Conservation (phyloP, 371 early-diverging fungal species). For the Phascolomyces articulosus region DNA sequence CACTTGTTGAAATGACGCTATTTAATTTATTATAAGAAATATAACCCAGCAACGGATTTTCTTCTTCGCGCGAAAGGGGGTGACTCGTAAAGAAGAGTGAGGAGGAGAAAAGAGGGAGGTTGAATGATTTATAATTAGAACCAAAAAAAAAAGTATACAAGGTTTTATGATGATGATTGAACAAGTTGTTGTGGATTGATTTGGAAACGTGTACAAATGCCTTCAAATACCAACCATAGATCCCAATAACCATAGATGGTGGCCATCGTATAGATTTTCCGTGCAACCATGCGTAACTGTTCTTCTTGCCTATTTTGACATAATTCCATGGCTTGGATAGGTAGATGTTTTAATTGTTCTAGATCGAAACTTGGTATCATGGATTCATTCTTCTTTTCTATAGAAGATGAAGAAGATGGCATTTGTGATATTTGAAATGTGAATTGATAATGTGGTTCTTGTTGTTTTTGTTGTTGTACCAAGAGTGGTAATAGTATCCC, state of each 20-base stretch:
- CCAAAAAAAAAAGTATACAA: too few species aligned
- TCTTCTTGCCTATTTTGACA: conserved; percentile 29
- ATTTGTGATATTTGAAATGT: not conserved
- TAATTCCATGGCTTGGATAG: conserved; percentile 28
- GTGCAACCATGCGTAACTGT: conserved; percentile 20
- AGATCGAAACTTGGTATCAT: conserved; percentile 6
- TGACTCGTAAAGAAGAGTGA: too few species aligned
- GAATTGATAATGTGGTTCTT: not conserved
- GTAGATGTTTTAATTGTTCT: conserved; percentile 15
- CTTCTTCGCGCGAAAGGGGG: too few species aligned
- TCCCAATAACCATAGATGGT: conserved; percentile 47
- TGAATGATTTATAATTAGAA: too few species aligned
- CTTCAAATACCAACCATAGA: conserved; percentile 43
- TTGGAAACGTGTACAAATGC: conserved; percentile 38
- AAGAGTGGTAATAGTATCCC: not conserved
- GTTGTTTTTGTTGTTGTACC: not conserved
- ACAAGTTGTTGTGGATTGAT: conserved; percentile 25
- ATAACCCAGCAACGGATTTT: too few species aligned
- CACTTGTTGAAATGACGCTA: too few species aligned
- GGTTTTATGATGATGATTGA: too few species aligned
- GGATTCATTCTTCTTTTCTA: too few species aligned
- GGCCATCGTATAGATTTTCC: conserved; percentile 31
- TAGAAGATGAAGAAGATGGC: not conserved
- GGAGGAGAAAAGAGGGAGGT: too few species aligned
- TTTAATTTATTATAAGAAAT: too few species aligned